These are phyloP conservation scores for Blastobotrys illinoisensis DNA, from an alignment of 1,139 yeast species.

Conservation along the genomic window DNA sequence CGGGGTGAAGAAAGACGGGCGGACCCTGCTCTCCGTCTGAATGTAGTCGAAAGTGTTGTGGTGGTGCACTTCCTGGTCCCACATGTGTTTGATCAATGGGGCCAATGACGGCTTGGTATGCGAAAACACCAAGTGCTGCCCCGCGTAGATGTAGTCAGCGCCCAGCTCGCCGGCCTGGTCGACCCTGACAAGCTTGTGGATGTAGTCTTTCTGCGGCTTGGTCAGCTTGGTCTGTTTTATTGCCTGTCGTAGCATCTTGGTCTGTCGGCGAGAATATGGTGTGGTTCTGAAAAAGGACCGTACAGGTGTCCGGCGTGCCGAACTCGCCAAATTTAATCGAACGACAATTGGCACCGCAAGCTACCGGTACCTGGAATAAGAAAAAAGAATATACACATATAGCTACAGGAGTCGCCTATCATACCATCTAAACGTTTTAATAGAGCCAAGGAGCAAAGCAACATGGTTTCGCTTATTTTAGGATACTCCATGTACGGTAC, in stretches of 20 bases:
- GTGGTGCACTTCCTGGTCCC: constrained; percentile 95
- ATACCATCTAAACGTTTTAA: too few species aligned
- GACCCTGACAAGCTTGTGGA: constrained; percentile 76
- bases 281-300: not conserved
- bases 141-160: constrained; percentile 88
- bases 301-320: too few species aligned
- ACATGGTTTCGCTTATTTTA: too few species aligned
- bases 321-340: too few species aligned
- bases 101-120: constrained; percentile 57
- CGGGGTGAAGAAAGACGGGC: constrained; percentile 90
- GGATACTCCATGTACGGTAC: too few species aligned
- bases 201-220: constrained; percentile 45
- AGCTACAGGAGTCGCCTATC: too few species aligned
- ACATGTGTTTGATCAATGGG: constrained; percentile 79
- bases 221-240: constrained; percentile 18
- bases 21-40: constrained; percentile 71
- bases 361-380: too few species aligned
- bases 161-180: constrained; percentile 99
- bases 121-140: constrained; percentile 76
- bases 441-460: too few species aligned
- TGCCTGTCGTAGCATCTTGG: constrained; percentile 21
- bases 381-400: too few species aligned
- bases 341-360: too few species aligned
- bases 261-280: not conserved
- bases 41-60: constrained; percentile 75